Evolutionary conservation across 73 alveolate species (phyloP).

Genomic region (Uronychia binucleata): DNA sequence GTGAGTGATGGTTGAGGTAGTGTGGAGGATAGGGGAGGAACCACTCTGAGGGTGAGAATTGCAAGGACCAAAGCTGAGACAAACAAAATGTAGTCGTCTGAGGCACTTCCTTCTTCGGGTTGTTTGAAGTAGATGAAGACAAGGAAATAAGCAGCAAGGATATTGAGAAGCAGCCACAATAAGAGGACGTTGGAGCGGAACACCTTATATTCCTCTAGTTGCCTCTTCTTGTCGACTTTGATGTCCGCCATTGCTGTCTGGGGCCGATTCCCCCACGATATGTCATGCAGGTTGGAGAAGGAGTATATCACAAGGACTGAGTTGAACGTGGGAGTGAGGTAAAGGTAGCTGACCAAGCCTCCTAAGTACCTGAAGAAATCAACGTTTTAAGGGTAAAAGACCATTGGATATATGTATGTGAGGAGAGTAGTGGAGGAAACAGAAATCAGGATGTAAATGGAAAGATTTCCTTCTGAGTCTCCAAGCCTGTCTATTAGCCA

Average conservation of each 20-base stretch:
- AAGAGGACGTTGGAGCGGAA: slow-evolving; percentile 49
- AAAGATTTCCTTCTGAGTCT: neutral
- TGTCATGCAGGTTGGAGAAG: slow-evolving; percentile 64
- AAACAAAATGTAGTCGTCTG: too few relatives aligned
- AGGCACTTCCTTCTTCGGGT: too few relatives aligned
- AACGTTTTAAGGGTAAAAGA: neutral
- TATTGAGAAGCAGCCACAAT: slow-evolving; percentile 28
- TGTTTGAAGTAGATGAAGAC: too few relatives aligned
- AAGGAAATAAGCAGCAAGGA: neutral
- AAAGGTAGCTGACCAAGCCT: slow-evolving; percentile 17
- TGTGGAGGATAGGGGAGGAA: too few relatives aligned
- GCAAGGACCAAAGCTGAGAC: too few relatives aligned
- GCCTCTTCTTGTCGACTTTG: slow-evolving; percentile 2
- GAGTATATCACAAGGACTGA: slow-evolving; percentile 61
- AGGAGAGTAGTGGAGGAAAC: too few relatives aligned
- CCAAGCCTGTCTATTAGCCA: neutral
- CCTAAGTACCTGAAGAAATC: neutral
- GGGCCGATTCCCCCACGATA: slow-evolving; percentile 81
- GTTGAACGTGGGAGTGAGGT: slow-evolving; percentile 63
- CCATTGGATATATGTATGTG: neutral
- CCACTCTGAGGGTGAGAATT: too few relatives aligned
- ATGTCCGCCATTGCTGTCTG: neutral
- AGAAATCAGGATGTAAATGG: neutral
- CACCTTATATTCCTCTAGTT: slow-evolving; percentile 28
- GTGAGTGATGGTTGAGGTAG: too few relatives aligned